Evolutionary conservation across 2,329 filamentous ascomycete genomes (phyloP), one percentile per base, ranked within the genome.

Genomic region (Cladophialophora yegresii): DNA sequence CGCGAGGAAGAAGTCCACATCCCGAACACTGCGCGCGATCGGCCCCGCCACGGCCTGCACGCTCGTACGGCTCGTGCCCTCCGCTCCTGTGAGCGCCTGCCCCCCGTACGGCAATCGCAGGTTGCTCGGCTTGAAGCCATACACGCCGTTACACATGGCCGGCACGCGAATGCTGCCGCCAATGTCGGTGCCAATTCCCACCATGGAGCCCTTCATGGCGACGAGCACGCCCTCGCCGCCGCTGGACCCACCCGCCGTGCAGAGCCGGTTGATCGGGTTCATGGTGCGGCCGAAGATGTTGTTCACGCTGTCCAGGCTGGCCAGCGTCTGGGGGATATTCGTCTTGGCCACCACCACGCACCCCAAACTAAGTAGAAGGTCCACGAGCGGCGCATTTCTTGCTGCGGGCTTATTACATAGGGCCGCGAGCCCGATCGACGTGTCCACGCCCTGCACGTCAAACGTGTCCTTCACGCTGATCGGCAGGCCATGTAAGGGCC

Each of bases 321-420:
- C 78, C 62, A 86, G 74, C 0, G 83, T 84, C 66, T 86, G 84
- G 1, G 88, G 87, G 1, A 90, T 79, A 69, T 89, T 90, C 0
- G 88, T 90, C 75, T 90, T 90, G 68, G 84, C 82, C 68, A 90
- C 88, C n/a, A 88, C 76, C 0, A 91, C 80, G 0, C 88, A 88
- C 1, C 89, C 89, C 0, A 86, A 79, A 20, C 80, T 78, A 28
- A 84, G 76, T 3, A 91, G 75, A 0, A 89, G 77, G 8, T 84
- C 79, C 0, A 89, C 83, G 6, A 89, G 76, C 0, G 82, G 80
- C 0, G 85, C 81, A 72, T 89, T 84, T 66, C 80, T 74, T 33
- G 75, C 73, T 13, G 83, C 85, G 0, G 88, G 86, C 53, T 87
- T 79, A 45, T 82, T 81, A 3, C 87, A 85, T 62, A 88, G 82